Evolutionary conservation across 176 grass and related monocot genomes (phyloP).

Genomic region (Raddia distichophylla): DNA sequence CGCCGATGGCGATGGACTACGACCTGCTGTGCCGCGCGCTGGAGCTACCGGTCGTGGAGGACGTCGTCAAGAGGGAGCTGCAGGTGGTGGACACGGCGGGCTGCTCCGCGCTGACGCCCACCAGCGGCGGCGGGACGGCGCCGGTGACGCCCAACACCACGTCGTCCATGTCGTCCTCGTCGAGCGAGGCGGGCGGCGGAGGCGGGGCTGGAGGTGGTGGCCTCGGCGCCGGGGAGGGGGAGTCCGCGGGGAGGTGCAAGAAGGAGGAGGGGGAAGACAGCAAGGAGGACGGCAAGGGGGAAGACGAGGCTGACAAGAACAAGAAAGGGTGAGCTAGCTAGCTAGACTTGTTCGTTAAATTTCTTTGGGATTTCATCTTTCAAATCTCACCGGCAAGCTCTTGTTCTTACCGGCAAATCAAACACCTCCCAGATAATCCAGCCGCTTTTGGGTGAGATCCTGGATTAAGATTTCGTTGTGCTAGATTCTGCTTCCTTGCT

Average conservation of each 20-base stretch:
- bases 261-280: slow-evolving; percentile 58
- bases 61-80: slow-evolving; percentile 45
- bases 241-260: slow-evolving; percentile 56
- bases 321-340: slow-evolving; percentile 79
- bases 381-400: slow-evolving; percentile 18
- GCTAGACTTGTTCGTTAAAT: slow-evolving; percentile 5
- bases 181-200: slow-evolving; percentile 59
- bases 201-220: slow-evolving; percentile 30
- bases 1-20: slow-evolving; percentile 45
- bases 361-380: slow-evolving; percentile 14
- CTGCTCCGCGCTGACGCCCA: slow-evolving; percentile 23
- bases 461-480: slow-evolving; percentile 22
- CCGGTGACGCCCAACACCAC: slow-evolving; percentile 72
- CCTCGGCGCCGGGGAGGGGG: slow-evolving; percentile 42
- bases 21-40: slow-evolving; percentile 53
- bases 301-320: slow-evolving; percentile 57
- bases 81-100: slow-evolving; percentile 31
- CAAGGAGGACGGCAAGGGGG: slow-evolving; percentile 39
- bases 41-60: slow-evolving; percentile 45
- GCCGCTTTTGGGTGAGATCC: neutral
- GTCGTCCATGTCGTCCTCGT: slow-evolving; percentile 79
- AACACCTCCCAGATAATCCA: neutral
- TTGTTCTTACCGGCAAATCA: slow-evolving; percentile 16
- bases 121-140: slow-evolving; percentile 40
- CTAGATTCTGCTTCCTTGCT: slow-evolving; percentile 38